Evolutionary conservation across 306 rosid species (phyloP), one percentile per base, ranked within the genome.

Genomic region (Sindora glabra): DNA sequence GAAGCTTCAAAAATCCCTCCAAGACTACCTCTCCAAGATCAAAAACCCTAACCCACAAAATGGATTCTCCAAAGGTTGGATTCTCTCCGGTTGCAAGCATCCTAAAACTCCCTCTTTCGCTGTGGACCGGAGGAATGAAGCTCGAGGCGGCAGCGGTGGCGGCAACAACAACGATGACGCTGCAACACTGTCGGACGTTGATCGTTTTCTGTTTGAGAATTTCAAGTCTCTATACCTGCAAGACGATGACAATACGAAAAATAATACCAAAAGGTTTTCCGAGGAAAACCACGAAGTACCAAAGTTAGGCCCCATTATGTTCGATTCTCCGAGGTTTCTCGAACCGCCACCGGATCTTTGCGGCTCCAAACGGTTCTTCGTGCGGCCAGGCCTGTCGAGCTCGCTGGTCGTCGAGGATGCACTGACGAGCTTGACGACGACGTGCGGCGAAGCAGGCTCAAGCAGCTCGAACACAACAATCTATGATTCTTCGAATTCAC

Each of bases 131-230:
- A 51, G 23, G 23, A 15, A 63, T 8, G 55, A 33, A 49, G 4
- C 32, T 1, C 8, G 3, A 2, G 9, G 3, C 2, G 46, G 46
- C 37, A 36, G 61, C 16, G 51, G 40, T 34, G 5, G 56, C 48
- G 36, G 57, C 25, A 15, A 23, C 6, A 49, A 36, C 21, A 18
- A 49, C 4, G 41, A 49, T 1, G 73, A 69, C 6, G 86, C 95
- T 0, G 97, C 96, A 12, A 85, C 87, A 0, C 69, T 91, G 29
- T 75, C 86, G 3, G 97, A 87, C n/a, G 27, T 87, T 6, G 96
- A 91, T 37, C 86, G 83, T 8, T 87, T 91, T 44, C 87, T 91
- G 44, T 51, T 79, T 0, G 96, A 91, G 69, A 91, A 91, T 23
- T 91, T 85, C 83, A 78, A 75, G 71, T 87, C 98, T 6, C 70